These are phyloP conservation scores for Geranium rotundifolium DNA, from an alignment of 345 rosid genomes.

Conservation along the genomic window DNA sequence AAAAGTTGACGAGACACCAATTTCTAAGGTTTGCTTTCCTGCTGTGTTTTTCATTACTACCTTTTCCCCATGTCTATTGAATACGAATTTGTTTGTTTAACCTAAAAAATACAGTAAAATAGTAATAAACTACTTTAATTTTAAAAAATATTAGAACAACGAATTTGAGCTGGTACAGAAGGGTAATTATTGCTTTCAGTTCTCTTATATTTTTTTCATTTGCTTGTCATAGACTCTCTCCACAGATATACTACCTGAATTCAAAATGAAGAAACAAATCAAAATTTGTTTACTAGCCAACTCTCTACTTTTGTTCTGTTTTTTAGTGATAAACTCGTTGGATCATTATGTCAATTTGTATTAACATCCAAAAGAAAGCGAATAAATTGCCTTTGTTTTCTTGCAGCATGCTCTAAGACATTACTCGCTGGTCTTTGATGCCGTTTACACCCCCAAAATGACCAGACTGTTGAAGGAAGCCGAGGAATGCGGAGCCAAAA, in stretches of 20 bases:
- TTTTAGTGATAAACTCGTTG: too few species aligned
- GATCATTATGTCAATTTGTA: too few species aligned
- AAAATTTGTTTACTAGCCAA: too few species aligned
- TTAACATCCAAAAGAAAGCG: too few species aligned
- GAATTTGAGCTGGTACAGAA: too few species aligned
- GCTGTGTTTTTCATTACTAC: background rate
- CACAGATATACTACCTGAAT: too few species aligned
- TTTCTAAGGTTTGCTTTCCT: conserved; percentile 49
- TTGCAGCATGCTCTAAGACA: conserved; percentile 58
- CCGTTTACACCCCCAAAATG: conserved; percentile 73
- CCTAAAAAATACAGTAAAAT: background rate
- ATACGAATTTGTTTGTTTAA: background rate
- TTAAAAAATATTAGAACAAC: too few species aligned
- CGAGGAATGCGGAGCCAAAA: conserved; percentile 59
- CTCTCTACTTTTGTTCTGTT: too few species aligned
- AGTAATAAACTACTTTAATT: too few species aligned
- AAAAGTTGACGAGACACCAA: conserved; percentile 69
- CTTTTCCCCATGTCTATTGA: background rate
- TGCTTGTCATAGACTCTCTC: background rate
- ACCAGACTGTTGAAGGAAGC: conserved; percentile 81
- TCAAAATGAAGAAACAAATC: too few species aligned
- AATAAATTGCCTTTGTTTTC: background rate
- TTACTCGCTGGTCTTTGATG: conserved; percentile 73
- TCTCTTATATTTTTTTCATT: background rate
- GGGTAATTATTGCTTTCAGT: background rate